Evolutionary conservation across 2,329 filamentous ascomycete species (phyloP).

Genomic region (Xylaria sp.): DNA sequence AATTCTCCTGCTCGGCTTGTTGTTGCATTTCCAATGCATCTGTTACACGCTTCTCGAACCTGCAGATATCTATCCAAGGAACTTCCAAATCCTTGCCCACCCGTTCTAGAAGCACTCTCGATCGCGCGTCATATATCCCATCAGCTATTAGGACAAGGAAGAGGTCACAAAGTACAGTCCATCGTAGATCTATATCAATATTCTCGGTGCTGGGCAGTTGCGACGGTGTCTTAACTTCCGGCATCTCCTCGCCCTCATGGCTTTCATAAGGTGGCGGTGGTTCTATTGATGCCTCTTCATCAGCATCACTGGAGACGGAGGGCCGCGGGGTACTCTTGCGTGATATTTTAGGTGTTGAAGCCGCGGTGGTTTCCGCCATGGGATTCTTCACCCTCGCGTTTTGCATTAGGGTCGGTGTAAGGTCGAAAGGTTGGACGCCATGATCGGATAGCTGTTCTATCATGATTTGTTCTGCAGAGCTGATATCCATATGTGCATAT

Average conservation of each 20-base stretch:
- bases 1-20: conserved; percentile 91
- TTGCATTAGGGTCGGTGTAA: conserved; percentile 87
- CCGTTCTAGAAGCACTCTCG: conserved; percentile 82
- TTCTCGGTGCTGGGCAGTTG: conserved; percentile 83
- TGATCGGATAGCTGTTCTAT: conserved; percentile 96
- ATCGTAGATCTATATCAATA: conserved; percentile 94
- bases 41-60: conserved; percentile 96
- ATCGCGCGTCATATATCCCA: conserved; percentile 90
- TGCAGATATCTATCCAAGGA: conserved; percentile 90
- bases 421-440: conserved; percentile 83
- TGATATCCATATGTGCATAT: conserved; percentile 97
- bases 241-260: conserved; percentile 74
- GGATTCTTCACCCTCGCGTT: conserved; percentile 95
- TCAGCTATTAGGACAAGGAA: conserved; percentile 98
- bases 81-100: conserved; percentile 85
- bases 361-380: conserved; percentile 63
- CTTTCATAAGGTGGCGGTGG: conserved; percentile 70
- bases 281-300: conserved; percentile 60
- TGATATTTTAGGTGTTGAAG: conserved; percentile 41
- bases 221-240: conserved; percentile 82
- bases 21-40: conserved; percentile 99
- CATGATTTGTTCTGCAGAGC: conserved; percentile 92
- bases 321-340: conserved; percentile 44
- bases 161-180: conserved; percentile 95
- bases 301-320: conserved; percentile 43